Evolutionary conservation across 352 stramenopile genomes (phyloP), one percentile per base, ranked within the genome.

Genomic region (Globisporangium echinulatum): DNA sequence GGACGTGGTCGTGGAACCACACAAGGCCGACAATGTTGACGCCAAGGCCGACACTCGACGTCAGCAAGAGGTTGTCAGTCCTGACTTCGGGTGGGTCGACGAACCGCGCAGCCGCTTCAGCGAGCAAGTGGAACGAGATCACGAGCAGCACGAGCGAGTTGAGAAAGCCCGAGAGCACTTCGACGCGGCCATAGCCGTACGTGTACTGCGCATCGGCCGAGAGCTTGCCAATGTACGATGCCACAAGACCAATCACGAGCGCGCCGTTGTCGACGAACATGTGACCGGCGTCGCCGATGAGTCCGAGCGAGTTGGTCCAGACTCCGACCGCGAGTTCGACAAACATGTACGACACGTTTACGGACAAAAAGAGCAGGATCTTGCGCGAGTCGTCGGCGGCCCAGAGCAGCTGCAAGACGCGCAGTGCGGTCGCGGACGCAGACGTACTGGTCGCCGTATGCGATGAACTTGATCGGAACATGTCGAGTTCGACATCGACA

Each of bases 261-360:
- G 87, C 86, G 14, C 79, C 73, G 47, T 94, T 93, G 69, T 96
- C 87, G 59, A 93, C 94, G 17, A 93, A 74, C 87, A 96, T 96
- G 73, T 96, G 87, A 4, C 85, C 86, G 14, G 87, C 87, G 55
- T 96, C 87, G 14, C 83, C 83, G 60, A 93, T 88, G 43, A 96
- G 78, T 3, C 85, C 87, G 17, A 96, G 70, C 36, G 87, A 93
- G 59, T 94, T 93, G 13, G 81, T 90, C 63, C 74, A 88, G 38
- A 92, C 71, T n/a, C 85, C 87, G 8, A 94, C 87, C 7, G 73
- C 73, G 25, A 96, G 72, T 53, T 96, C 87, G 38, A 96, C 73
- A 51, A 95, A 82, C 87, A 96, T 96, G 69, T 93, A 95, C 52
- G 68, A 73, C 46, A 93, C 69, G 63, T 91, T 92, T 39, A 89